phyloP scores from a whole-genome alignment of 2,329 filamentous ascomycete species.

The Ophiocordyceps sinensis region DNA sequence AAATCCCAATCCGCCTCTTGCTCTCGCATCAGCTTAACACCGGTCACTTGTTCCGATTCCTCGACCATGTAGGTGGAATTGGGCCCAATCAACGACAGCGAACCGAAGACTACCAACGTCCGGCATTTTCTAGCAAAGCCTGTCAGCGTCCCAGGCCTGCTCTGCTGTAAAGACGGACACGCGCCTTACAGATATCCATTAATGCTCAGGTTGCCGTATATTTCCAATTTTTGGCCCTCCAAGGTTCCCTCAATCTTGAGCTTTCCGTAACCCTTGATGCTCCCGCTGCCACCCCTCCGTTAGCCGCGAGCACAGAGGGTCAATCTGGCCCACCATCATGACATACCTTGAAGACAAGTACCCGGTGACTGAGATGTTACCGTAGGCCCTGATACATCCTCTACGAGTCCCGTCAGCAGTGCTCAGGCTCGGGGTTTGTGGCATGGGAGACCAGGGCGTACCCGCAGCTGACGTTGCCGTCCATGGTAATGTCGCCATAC shows the following conservation, averaged over 20 bases:
- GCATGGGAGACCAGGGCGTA: conserved; percentile 11
- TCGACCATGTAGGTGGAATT: conserved; percentile 27
- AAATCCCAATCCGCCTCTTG: conserved; percentile 26
- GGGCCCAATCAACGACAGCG: conserved; percentile 29
- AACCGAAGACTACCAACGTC: conserved; percentile 28
- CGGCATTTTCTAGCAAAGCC: conserved; percentile 20
- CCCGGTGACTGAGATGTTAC: conserved; percentile 28
- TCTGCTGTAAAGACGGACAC: too few species aligned
- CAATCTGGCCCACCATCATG: too few species aligned
- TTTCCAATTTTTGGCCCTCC: conserved; percentile 27
- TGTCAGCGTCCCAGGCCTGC: too few species aligned
- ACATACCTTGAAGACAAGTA: conserved; percentile 20
- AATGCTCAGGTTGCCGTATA: conserved; percentile 31
- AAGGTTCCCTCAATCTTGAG: conserved; percentile 27
- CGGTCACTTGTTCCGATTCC: conserved; percentile 26
- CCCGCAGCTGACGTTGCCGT: conserved; percentile 28
- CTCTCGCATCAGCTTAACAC: conserved; percentile 25
- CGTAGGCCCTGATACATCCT: conserved; percentile 30
- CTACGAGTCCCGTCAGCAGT: conserved; percentile 9
- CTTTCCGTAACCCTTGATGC: conserved; percentile 32
- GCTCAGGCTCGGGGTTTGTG: too few species aligned
- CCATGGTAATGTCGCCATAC: conserved; percentile 27
- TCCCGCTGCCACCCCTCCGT: conserved; percentile 16
- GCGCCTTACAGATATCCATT: conserved; percentile 25
- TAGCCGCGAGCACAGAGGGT: too few species aligned